Percentiles rank a stretch among this genome's conserved stretches.
These are phyloP conservation scores for Diddensiella santjacobensis DNA, from an alignment of 805 yeast species.

Conservation along the genomic window DNA sequence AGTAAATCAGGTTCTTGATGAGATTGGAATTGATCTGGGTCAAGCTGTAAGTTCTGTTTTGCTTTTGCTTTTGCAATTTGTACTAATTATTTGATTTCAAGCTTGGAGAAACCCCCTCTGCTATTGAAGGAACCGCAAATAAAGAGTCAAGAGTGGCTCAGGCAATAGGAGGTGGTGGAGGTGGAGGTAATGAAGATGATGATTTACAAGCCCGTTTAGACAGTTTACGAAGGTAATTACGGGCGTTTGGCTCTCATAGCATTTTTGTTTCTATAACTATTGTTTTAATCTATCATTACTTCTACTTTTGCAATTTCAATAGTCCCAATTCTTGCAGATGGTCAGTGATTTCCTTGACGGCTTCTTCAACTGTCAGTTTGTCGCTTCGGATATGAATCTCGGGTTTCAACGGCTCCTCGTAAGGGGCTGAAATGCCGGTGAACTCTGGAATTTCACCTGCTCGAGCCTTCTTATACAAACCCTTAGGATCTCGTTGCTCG, in stretches of 20 bases:
- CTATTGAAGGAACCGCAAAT: constrained; percentile 27
- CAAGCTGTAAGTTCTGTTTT: constrained; percentile 31
- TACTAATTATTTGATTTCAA: not conserved
- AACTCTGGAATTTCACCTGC: constrained; percentile 91
- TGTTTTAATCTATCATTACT: not conserved
- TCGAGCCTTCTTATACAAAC: constrained; percentile 93
- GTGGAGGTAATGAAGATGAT: constrained; percentile 54
- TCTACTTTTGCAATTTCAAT: not conserved
- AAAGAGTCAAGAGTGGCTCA: constrained; percentile 45
- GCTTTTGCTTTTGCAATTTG: not conserved
- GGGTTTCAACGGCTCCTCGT: constrained; percentile 84
- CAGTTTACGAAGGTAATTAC: constrained; percentile 57
- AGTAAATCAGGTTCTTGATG: constrained; percentile 88
- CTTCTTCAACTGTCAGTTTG: constrained; percentile 68
- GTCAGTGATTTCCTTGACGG: constrained; percentile 66
- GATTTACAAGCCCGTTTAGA: constrained; percentile 86
- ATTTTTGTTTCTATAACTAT: not conserved
- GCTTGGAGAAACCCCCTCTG: constrained; percentile 45
- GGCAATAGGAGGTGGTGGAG: constrained; percentile 44
- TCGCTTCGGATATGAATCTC: constrained; percentile 80
- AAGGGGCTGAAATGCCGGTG: constrained; percentile 94
- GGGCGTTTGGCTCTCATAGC: not conserved
- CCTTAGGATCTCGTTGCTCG: constrained; percentile 96
- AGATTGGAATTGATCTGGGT: constrained; percentile 83
- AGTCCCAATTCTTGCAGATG: constrained; percentile 37